Base-by-base conservation (phyloP, 768 basidiomycete species). In the Termitomyces sp. region DNA sequence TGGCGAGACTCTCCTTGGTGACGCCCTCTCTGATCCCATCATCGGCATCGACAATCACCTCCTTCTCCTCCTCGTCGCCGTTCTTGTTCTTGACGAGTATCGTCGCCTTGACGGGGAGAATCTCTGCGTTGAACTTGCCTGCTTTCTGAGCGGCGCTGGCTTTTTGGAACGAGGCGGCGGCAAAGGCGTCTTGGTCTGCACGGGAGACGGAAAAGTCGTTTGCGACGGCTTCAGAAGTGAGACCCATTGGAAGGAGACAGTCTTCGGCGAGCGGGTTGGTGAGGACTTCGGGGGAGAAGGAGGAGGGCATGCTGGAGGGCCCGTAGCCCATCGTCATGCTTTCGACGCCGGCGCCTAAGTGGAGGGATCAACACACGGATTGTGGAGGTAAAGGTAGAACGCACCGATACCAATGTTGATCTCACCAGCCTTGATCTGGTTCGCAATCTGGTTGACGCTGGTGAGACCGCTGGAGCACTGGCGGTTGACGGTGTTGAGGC, bases 201-300 rank as follows among this genome's bases (percentile, higher is more conserved):
- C 94, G 88, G 29, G 87, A 76, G 68, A 96, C 83, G 59, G 77
- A 76, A 70, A 81, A 95, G 55, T 92, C 85, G 51, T 77, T 69
- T 12, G 94, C 90, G 62, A 94, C 92, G 69, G 94, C 94, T 76
- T 96, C 94, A 16, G 90, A 92, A 22, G 94, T 95, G 75, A 94
- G 86, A 39, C 94, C 94, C 92, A 89, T 43, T 22, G 42, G 42
- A 13, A 43, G 42, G 2, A 43, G 78, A 67, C 92, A 94, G 73
- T 95, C 92, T 57, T 82, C 82, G 2, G 92, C 83, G 62, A 88
- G 85, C 9, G 83, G 74, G 72, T 80, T 84, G 39, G 76, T 64
- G 59, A 90, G 78, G 46, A 94, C 77, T 47, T 79, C 77, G 20
- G 89, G 85, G 1, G 88, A 87, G 71, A 78, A 76, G 52, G 83